phyloP scores from a whole-genome alignment of 495 filamentous ascomycete species.

The Neohortaea acidophila region DNA sequence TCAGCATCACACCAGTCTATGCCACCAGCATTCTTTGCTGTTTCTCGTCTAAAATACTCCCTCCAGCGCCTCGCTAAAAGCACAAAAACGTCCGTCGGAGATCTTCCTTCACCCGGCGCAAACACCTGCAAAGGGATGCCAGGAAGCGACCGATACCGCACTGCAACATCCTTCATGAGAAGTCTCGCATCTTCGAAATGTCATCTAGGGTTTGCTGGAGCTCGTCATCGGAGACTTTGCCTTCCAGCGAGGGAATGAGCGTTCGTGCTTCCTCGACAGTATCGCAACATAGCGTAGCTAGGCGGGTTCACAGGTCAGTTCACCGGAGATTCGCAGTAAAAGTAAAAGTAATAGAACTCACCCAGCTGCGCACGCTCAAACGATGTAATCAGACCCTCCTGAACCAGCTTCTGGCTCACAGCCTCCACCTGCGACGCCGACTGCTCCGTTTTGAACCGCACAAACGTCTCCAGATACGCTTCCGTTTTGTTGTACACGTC shows the following conservation, averaged over 20 bases:
- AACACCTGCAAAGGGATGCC: too few species aligned
- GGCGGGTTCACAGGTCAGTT: slow-evolving; percentile 10
- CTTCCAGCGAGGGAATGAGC: slow-evolving; percentile 72
- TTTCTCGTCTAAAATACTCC: too few species aligned
- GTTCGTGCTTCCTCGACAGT: slow-evolving; percentile 90
- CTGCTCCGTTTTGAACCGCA: slow-evolving; percentile 86
- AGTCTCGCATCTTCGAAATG: slow-evolving; percentile 53
- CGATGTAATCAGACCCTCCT: slow-evolving; percentile 48
- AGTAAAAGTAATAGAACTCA: slow-evolving; percentile 28
- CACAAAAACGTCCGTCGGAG: too few species aligned
- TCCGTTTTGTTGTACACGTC: slow-evolving; percentile 52
- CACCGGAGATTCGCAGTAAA: slow-evolving; percentile 2
- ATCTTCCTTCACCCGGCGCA: too few species aligned
- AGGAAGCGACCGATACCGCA: too few species aligned
- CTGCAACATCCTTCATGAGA: slow-evolving; percentile 2
- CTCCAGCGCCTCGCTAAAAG: too few species aligned
- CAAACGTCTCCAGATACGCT: slow-evolving; percentile 83
- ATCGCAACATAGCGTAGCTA: slow-evolving; percentile 83
- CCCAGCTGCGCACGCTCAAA: slow-evolving; percentile 91
- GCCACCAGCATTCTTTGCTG: too few species aligned
- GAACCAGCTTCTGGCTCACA: slow-evolving; percentile 25
- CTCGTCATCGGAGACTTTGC: slow-evolving; percentile 78
- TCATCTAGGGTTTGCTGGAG: slow-evolving; percentile 78
- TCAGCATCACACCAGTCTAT: too few species aligned
- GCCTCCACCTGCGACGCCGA: slow-evolving; percentile 85